Evolutionary conservation across 2,329 filamentous ascomycete genomes (phyloP), one percentile per base, ranked within the genome.

Genomic region (Lithohypha guttulata): DNA sequence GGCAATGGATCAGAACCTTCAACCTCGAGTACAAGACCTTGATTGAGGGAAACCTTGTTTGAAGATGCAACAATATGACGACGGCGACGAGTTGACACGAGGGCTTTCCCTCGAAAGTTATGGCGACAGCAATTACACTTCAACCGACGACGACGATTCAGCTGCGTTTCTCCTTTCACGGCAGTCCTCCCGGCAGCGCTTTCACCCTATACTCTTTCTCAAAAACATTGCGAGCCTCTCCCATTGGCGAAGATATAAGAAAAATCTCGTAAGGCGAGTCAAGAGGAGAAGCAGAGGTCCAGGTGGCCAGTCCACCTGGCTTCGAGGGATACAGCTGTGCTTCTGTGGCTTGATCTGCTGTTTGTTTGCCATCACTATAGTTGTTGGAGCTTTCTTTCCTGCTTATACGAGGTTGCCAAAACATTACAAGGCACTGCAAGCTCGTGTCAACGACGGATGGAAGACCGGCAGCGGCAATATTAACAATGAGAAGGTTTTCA

Each of bases 401-500:
- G 75, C 71, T 3, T 77, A 77, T 53, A 73, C 71, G 2, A 57
- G 62, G 42, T 64, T 61, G 11, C 73, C 73, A 4, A 47, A 61
- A 6, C 71, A 73, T 52, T 77, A 77, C 49, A 42, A 58, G 27
- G 56, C 51, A 3, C 55, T 66, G 11, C 55, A 54, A 37, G 43
- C 54, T 20, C 47, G 51, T 6, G 53, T 57, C 3, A 39, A 52
- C 17, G 50, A 51, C 19, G 62, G 59, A 15, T 47, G 54, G 15
- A 39, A 48, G 4, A 45, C 56, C 4, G 65, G 64, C 3, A 53
- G 69, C 32, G 71, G 64, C 6, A 77, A 77, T 46, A 52, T 63
- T 2, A 58, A 64, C 39, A 65, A 73, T 34, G 77, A 84, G 55
- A 80, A 76, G 51, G 64, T 85, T n/a, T 85, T 81, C 53, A 81